phyloP scores from a whole-genome alignment of 192 early-diverging fungal species.

The Podila horticola region DNA sequence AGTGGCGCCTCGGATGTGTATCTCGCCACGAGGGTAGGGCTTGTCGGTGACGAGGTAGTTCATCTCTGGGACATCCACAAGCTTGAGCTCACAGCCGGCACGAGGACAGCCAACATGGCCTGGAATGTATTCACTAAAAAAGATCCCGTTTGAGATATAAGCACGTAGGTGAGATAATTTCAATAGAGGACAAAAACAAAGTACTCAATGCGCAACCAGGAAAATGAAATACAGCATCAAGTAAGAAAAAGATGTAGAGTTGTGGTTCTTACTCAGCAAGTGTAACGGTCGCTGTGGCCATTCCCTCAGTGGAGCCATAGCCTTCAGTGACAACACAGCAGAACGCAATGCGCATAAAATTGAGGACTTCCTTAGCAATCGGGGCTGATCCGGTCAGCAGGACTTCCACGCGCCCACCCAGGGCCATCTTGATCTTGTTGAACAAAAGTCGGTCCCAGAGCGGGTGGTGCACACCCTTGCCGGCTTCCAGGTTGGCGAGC shows the following conservation, averaged over 20 bases:
- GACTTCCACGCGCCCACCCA: constrained; percentile 80
- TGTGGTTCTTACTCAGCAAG: constrained; percentile 28
- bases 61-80: constrained; percentile 91
- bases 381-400: constrained; percentile 79
- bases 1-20: constrained; percentile 79
- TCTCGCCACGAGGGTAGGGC: constrained; percentile 89
- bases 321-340: constrained; percentile 71
- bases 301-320: constrained; percentile 62
- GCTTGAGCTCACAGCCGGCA: constrained; percentile 76
- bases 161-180: background rate
- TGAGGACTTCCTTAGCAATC: constrained; percentile 69
- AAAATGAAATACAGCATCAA: background rate
- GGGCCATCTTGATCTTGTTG: constrained; percentile 78
- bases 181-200: background rate
- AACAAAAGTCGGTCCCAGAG: constrained; percentile 92
- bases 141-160: background rate
- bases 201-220: background rate
- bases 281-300: constrained; percentile 46
- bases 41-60: constrained; percentile 78
- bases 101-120: constrained; percentile 77
- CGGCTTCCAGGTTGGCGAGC: constrained; percentile 63
- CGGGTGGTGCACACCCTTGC: constrained; percentile 70
- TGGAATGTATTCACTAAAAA: constrained; percentile 63
- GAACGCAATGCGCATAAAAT: constrained; percentile 76
- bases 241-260: background rate